Conservation (phyloP, 2,329 filamentous ascomycete genomes). For the Raffaelea albimanens region DNA sequence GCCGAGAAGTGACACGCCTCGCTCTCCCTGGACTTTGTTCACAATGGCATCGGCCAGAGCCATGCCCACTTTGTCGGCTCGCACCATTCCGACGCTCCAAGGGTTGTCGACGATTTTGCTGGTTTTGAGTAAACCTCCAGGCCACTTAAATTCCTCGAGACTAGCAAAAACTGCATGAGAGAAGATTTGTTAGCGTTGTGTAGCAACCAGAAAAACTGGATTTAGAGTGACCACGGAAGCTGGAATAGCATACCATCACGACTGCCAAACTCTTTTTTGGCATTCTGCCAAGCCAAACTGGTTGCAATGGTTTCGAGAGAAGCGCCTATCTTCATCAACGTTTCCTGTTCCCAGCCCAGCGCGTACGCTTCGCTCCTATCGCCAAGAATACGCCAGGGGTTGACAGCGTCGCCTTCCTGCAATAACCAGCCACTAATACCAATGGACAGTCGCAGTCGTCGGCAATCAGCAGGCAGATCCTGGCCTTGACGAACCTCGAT, state of each 20-base stretch:
- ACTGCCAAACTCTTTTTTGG: slow-evolving; percentile 40
- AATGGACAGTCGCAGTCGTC: slow-evolving; percentile 71
- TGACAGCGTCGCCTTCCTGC: slow-evolving; percentile 59
- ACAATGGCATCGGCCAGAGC: slow-evolving; percentile 74
- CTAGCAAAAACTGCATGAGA: slow-evolving; percentile 3
- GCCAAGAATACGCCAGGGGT: slow-evolving; percentile 71
- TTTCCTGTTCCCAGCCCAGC: slow-evolving; percentile 72
- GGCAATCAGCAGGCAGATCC: slow-evolving; percentile 44
- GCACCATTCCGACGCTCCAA: slow-evolving; percentile 66
- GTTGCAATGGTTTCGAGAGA: slow-evolving; percentile 69
- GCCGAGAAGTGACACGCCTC: slow-evolving; percentile 70
- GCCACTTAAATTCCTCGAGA: slow-evolving; percentile 33
- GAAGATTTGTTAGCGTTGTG: neutral
- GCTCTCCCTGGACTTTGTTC: slow-evolving; percentile 73
- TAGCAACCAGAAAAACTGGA: neutral
- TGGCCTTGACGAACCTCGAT: slow-evolving; percentile 37
- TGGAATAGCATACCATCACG: slow-evolving; percentile 33
- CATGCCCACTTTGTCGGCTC: slow-evolving; percentile 62
- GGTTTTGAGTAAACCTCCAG: slow-evolving; percentile 52
- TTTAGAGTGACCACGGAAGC: too few species aligned
- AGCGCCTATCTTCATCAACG: slow-evolving; percentile 67
- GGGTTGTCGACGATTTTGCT: slow-evolving; percentile 74
- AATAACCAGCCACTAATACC: slow-evolving; percentile 76
- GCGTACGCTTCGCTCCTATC: slow-evolving; percentile 69
- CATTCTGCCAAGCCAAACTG: slow-evolving; percentile 70